Conservation (phyloP, 148 eudicot genomes). For the Fagopyrum tataricum region DNA sequence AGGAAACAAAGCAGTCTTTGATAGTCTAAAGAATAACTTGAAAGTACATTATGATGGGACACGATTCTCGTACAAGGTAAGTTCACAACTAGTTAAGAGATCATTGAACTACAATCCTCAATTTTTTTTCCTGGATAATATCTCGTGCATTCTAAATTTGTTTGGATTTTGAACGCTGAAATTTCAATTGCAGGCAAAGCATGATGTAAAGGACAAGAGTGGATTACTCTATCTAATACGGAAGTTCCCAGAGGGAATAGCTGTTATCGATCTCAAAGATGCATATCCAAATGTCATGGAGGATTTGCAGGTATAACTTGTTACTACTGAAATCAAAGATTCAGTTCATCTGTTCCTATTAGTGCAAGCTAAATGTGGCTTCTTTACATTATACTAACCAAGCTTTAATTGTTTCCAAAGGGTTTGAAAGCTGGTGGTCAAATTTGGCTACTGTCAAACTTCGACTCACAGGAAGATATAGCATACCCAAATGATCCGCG, state of each 20-base stretch:
- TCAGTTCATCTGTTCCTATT: neutral
- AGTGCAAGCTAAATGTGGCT: neutral
- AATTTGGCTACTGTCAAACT: conserved; percentile 65
- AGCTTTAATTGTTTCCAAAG: conserved; percentile 17
- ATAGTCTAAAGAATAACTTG: conserved; percentile 79
- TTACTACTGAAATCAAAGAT: too few relatives aligned
- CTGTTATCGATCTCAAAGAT: conserved; percentile 85
- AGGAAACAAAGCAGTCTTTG: conserved; percentile 72
- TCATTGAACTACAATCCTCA: neutral
- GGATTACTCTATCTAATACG: conserved; percentile 51
- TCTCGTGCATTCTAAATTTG: neutral
- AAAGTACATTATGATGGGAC: conserved; percentile 76
- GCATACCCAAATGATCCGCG: conserved; percentile 68
- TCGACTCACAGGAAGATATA: conserved; percentile 65
- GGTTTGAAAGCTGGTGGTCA: conserved; percentile 48
- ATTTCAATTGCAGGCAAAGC: conserved; percentile 51
- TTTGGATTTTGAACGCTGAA: neutral
- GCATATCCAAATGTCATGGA: conserved; percentile 83
- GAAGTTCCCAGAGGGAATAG: conserved; percentile 70
- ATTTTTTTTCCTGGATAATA: neutral
- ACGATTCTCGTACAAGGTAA: conserved; percentile 85
- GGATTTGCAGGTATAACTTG: conserved; percentile 57
- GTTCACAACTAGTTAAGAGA: neutral
- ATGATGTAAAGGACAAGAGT: conserved; percentile 54
- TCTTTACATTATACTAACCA: neutral